A percentile compares a stretch with the other conserved stretches of the same genome.
These are phyloP conservation scores for Lactuca saligna DNA, from an alignment of 129 eudicot genomes.

Conservation along the genomic window DNA sequence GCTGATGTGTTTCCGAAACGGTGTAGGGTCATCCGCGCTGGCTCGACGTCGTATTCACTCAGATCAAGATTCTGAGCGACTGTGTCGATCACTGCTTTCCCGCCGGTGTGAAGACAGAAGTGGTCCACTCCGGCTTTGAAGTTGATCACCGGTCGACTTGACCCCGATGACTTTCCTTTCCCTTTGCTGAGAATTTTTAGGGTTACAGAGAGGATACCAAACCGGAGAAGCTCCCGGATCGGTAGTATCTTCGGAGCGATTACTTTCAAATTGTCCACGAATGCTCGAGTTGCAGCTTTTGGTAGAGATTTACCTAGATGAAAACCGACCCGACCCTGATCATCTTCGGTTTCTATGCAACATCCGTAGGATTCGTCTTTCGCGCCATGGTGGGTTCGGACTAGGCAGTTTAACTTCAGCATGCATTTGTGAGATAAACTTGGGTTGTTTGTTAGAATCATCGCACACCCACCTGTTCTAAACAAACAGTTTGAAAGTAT, in stretches of 20 bases:
- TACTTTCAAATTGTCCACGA: slow-evolving; percentile 60
- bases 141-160: slow-evolving; percentile 25
- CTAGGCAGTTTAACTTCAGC: slow-evolving; percentile 64
- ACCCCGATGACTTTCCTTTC: neutral
- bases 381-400: slow-evolving; percentile 79
- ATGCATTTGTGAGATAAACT: slow-evolving; percentile 40
- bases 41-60: slow-evolving; percentile 48
- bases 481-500: slow-evolving; percentile 77
- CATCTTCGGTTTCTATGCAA: slow-evolving; percentile 68
- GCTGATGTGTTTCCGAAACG: slow-evolving; percentile 59
- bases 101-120: slow-evolving; percentile 46
- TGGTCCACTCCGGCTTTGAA: slow-evolving; percentile 40
- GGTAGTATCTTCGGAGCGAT: slow-evolving; percentile 76
- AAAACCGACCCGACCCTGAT: slow-evolving; percentile 54
- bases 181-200: slow-evolving; percentile 1
- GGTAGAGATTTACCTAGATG: slow-evolving; percentile 70
- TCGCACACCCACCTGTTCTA: slow-evolving; percentile 72
- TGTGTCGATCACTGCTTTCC: slow-evolving; percentile 53
- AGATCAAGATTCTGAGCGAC: slow-evolving; percentile 33
- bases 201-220: slow-evolving; percentile 9
- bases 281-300: slow-evolving; percentile 75
- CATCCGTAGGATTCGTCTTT: slow-evolving; percentile 63
- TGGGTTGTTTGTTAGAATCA: slow-evolving; percentile 64
- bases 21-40: slow-evolving; percentile 52
- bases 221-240: slow-evolving; percentile 54